Evolutionary conservation across 768 basidiomycete species (phyloP).

Genomic region (Amylocystis lapponica): DNA sequence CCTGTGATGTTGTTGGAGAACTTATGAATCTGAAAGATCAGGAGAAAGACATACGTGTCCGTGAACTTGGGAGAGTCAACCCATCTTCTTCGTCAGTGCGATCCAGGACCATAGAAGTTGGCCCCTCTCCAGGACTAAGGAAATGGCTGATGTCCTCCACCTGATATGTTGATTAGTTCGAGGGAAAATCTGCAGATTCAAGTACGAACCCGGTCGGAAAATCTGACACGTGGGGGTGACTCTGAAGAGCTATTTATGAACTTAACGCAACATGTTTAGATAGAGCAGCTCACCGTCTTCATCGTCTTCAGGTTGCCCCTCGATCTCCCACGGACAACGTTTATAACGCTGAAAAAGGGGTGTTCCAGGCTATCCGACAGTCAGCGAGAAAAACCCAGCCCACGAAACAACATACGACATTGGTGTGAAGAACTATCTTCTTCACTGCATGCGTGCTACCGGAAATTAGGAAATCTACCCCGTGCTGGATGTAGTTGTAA

Average conservation of each 20-base stretch:
- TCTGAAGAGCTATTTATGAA: constrained; percentile 34
- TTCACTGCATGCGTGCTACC: constrained; percentile 64
- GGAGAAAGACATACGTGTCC: constrained; percentile 56
- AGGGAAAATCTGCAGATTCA: background rate
- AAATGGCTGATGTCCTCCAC: constrained; percentile 78
- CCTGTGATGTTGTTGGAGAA: too few species aligned
- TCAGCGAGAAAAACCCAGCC: background rate
- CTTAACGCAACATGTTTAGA: background rate
- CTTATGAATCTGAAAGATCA: too few species aligned
- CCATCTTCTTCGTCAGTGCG: constrained; percentile 72
- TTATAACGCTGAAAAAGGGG: constrained; percentile 88
- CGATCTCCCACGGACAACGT: constrained; percentile 87
- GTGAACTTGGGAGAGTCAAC: constrained; percentile 59
- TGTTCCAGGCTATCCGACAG: constrained; percentile 65
- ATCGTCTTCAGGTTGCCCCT: constrained; percentile 73
- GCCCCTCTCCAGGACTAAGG: constrained; percentile 64
- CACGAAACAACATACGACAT: constrained; percentile 60
- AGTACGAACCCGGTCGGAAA: constrained; percentile 56
- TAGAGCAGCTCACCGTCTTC: constrained; percentile 55
- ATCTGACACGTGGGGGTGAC: constrained; percentile 67
- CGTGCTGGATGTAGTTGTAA: constrained; percentile 91
- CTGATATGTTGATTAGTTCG: constrained; percentile 28
- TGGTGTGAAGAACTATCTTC: constrained; percentile 86
- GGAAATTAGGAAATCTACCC: constrained; percentile 81
- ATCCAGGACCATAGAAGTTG: constrained; percentile 77